Percentiles rank a stretch among this genome's conserved stretches.
Conservation (phyloP, 2,329 filamentous ascomycete species). For the Phaeosphaeria sp. region DNA sequence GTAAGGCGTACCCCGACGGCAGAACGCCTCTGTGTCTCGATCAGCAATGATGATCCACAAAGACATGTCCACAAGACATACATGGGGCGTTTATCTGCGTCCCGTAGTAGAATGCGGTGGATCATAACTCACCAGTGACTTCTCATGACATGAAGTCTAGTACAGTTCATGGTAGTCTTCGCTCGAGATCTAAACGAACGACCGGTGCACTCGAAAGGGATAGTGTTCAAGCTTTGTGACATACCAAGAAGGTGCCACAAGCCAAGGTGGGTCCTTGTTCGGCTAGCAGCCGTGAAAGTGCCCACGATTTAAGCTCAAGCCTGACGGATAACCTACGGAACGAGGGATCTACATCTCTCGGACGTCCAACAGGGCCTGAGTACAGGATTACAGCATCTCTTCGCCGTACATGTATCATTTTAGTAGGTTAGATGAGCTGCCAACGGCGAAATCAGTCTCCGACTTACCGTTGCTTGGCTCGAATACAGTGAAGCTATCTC, state of each 20-base stretch:
- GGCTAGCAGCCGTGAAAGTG: constrained; percentile 13
- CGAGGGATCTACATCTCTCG: constrained; percentile 13
- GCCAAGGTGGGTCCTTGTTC: constrained; percentile 8
- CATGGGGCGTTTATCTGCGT: not conserved
- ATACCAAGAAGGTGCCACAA: not conserved
- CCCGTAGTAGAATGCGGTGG: not conserved
- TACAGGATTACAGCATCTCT: constrained; percentile 4
- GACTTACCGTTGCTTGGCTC: constrained; percentile 22
- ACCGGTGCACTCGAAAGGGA: not conserved
- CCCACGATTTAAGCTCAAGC: constrained; percentile 6
- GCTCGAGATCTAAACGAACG: not conserved
- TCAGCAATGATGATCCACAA: not conserved
- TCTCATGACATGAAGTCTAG: not conserved
- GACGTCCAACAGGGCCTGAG: constrained; percentile 3
- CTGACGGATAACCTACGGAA: constrained; percentile 5
- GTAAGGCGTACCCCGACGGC: not conserved
- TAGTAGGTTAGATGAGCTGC: not conserved
- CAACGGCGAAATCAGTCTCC: constrained; percentile 21
- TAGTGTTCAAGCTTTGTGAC: not conserved
- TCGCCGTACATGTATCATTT: constrained; percentile 1
- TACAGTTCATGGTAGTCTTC: not conserved
- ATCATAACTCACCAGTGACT: not conserved
- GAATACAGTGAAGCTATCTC: constrained; percentile 9
- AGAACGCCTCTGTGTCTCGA: not conserved
- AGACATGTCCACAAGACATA: not conserved